Percentiles rank a stretch among this genome's conserved stretches.
phyloP scores from a whole-genome alignment of 225 moss, liverwort and hornwort species.

The Pseudisothecium myosuroides region DNA sequence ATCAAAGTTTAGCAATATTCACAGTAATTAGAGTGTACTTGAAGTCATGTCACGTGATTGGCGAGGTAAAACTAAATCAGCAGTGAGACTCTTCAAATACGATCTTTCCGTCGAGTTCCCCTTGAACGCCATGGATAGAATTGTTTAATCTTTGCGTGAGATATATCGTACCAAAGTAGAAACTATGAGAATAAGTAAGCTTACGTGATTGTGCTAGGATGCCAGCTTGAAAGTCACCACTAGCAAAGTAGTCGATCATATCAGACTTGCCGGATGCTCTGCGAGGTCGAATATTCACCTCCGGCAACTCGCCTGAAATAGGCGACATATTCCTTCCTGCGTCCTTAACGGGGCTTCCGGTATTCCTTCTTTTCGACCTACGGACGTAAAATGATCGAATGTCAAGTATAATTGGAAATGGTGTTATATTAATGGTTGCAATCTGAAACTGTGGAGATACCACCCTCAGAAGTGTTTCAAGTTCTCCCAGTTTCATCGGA shows the following conservation, averaged over 20 bases:
- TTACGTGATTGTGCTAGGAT: slow-evolving; percentile 52
- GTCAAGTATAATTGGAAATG: not conserved
- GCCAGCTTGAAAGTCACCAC: slow-evolving; percentile 44
- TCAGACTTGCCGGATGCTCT: slow-evolving; percentile 27
- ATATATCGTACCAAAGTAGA: not conserved
- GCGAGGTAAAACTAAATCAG: not conserved
- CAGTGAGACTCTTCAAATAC: not conserved
- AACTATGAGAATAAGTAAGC: not conserved
- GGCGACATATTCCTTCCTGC: slow-evolving; percentile 15
- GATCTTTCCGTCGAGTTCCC: not conserved
- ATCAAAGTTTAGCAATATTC: not conserved
- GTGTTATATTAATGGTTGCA: not conserved
- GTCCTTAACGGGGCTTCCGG: slow-evolving; percentile 3
- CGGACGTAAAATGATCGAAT: not conserved
- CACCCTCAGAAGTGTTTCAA: not conserved
- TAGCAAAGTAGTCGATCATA: slow-evolving; percentile 40
- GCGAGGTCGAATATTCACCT: slow-evolving; percentile 12
- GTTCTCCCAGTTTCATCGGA: not conserved
- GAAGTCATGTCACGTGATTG: not conserved
- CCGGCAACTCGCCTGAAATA: slow-evolving; percentile 39
- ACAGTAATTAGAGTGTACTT: not conserved
- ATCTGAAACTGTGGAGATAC: not conserved
- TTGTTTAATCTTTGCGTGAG: not conserved
- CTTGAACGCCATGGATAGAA: not conserved
- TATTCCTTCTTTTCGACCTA: slow-evolving; percentile 23